These are phyloP conservation scores for Omphalotus olearius DNA, from an alignment of 1,284 basidiomycete species.

Conservation along the genomic window DNA sequence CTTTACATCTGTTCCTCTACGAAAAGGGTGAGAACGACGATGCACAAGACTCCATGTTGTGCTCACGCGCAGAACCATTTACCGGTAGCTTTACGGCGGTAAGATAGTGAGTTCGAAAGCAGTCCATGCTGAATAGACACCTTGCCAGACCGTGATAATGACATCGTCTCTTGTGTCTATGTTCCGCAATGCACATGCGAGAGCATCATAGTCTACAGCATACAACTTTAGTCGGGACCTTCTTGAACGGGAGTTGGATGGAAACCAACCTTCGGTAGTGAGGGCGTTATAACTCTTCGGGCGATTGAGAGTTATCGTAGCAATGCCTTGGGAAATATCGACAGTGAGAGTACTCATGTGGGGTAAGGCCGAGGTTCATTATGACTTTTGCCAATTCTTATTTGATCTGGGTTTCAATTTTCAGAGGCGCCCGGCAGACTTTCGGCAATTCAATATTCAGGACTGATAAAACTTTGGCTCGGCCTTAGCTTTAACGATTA, in stretches of 20 bases:
- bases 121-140: constrained; percentile 26
- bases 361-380: no score
- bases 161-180: constrained; percentile 62
- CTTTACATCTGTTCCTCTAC: constrained; percentile 54
- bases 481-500: no score
- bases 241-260: background rate
- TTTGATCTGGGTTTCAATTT: no score
- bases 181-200: constrained; percentile 51
- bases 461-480: no score
- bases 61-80: constrained; percentile 72
- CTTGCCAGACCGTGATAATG: constrained; percentile 63
- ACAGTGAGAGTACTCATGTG: constrained; percentile 44
- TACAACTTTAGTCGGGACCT: background rate
- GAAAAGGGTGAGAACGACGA: background rate
- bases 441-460: no score
- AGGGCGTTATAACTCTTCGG: constrained; percentile 59
- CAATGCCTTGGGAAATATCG: constrained; percentile 52
- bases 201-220: constrained; percentile 53
- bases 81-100: constrained; percentile 45
- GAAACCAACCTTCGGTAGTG: constrained; percentile 44
- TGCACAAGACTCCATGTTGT: background rate
- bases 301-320: constrained; percentile 64
- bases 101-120: background rate
- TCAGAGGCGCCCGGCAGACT: no score
- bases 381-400: no score